Conservation (phyloP, 331 rosid genomes). For the Malus hybrid region DNA sequence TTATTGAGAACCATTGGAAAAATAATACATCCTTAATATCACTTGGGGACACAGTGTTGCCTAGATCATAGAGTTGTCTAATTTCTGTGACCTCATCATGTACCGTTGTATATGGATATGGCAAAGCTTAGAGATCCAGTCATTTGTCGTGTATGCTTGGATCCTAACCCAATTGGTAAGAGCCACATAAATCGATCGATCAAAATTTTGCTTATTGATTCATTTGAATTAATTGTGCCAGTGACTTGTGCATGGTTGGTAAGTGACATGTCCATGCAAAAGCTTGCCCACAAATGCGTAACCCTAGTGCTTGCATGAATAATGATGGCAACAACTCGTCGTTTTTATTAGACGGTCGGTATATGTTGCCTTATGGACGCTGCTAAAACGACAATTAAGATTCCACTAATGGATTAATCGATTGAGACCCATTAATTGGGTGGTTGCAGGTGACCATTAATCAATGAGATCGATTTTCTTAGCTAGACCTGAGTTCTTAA, state of each 20-base stretch:
- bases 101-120: constrained; percentile 32
- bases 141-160: constrained; percentile 22
- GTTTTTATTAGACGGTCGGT: background rate
- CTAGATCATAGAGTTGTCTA: background rate
- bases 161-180: constrained; percentile 15
- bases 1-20: constrained; percentile 9
- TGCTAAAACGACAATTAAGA: background rate
- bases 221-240: background rate
- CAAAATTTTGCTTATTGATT: background rate
- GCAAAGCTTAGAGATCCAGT: constrained; percentile 3
- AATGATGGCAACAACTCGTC: constrained; percentile 8
- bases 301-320: background rate
- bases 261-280: constrained; percentile 36
- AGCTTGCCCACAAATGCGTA: constrained; percentile 19
- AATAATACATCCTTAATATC: background rate
- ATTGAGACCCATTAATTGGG: background rate
- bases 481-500: background rate
- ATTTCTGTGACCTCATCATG: constrained; percentile 41
- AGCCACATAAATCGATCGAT: constrained; percentile 3
- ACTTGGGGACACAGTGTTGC: constrained; percentile 9
- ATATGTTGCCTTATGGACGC: background rate
- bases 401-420: background rate
- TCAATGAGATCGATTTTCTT: background rate
- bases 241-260: constrained; percentile 54
- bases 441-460: background rate